Base-by-base conservation (phyloP, 305 asterid genomes). In the Lippia alba region DNA sequence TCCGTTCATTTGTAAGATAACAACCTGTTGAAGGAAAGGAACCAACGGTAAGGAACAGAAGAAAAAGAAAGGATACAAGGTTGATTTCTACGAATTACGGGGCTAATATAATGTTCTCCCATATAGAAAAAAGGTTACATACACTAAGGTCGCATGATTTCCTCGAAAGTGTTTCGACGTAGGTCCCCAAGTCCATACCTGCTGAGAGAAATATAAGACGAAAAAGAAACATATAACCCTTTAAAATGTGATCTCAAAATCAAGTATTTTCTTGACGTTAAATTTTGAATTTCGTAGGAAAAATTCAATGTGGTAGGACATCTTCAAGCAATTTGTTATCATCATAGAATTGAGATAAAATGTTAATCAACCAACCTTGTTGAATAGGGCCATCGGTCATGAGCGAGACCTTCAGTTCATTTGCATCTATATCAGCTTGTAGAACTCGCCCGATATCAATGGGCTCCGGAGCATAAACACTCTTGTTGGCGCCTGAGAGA, bases 401-500 rank as follows among this genome's bases (percentile, higher is more conserved):
- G 58, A 87, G 76, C 3, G 82, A 76, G 61, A 72, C 64, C 64
- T 80, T 89, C 66, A 64, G 86, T 73, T 86, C 85, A 75, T 76
- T 87, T 69, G 89, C 77, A 59, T 77, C 73, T 20, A 89, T 75
- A 75, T 89, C 94, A 17, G 66, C 94, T 84, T 89, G 86, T 66
- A 89, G 67, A 78, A 89, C 85, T 74, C 91, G 80, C 55, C 90
- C 93, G 53, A 89, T 84, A 61, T 89, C 96, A 70, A 87, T 84
- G 6, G 96, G 96, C 74, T 89, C 96, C 1, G 96, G 96, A 66
- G 96, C 96, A 76, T 89, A 89, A 44, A 82, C 80, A 19, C 56
- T 74, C 77, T 89, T 89, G 78, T 78, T 80, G 16, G 96, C 96
- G 73, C 90, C 96, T 89, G 50, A 18, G 3, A 24, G 56, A 53